A percentile compares a stretch with the other conserved stretches of the same genome.
These are phyloP conservation scores for Rhizophora apiculata DNA, from an alignment of 345 rosid genomes.

Conservation along the genomic window DNA sequence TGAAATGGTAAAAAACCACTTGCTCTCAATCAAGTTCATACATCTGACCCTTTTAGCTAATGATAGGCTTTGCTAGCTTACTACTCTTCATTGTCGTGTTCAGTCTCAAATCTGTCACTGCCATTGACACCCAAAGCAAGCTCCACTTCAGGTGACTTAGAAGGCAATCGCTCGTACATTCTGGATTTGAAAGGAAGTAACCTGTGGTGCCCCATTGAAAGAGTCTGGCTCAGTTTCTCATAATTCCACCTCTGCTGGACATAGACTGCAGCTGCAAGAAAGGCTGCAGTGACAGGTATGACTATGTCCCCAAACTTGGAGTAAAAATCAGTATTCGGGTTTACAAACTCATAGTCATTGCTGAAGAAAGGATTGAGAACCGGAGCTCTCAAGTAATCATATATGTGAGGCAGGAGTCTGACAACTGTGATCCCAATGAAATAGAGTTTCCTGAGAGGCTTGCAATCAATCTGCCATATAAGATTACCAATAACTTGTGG, in stretches of 20 bases:
- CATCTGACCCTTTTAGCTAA: too few relatives aligned
- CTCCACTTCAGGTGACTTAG: slow-evolving; percentile 59
- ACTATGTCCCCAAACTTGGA: slow-evolving; percentile 70
- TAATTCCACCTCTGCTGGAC: slow-evolving; percentile 80
- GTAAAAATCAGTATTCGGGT: slow-evolving; percentile 67
- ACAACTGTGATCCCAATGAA: slow-evolving; percentile 61
- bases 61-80: slow-evolving; percentile 1
- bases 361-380: slow-evolving; percentile 61
- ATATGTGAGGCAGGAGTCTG: slow-evolving; percentile 74
- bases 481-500: slow-evolving; percentile 80
- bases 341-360: slow-evolving; percentile 64
- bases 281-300: slow-evolving; percentile 57
- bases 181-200: slow-evolving; percentile 58
- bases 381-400: slow-evolving; percentile 57
- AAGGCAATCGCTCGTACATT: slow-evolving; percentile 63
- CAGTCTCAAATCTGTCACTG: slow-evolving; percentile 16
- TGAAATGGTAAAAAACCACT: too few relatives aligned
- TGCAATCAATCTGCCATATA: slow-evolving; percentile 62
- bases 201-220: slow-evolving; percentile 43
- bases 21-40: too few relatives aligned
- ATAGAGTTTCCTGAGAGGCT: slow-evolving; percentile 63
- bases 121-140: slow-evolving; percentile 50
- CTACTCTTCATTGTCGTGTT: slow-evolving; percentile 44
- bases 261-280: slow-evolving; percentile 53
- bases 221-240: slow-evolving; percentile 57